Percentiles rank a stretch among this genome's conserved stretches.
Evolutionary conservation across 768 basidiomycete genomes (phyloP).

Genomic region (Paxillus rubicundulus): DNA sequence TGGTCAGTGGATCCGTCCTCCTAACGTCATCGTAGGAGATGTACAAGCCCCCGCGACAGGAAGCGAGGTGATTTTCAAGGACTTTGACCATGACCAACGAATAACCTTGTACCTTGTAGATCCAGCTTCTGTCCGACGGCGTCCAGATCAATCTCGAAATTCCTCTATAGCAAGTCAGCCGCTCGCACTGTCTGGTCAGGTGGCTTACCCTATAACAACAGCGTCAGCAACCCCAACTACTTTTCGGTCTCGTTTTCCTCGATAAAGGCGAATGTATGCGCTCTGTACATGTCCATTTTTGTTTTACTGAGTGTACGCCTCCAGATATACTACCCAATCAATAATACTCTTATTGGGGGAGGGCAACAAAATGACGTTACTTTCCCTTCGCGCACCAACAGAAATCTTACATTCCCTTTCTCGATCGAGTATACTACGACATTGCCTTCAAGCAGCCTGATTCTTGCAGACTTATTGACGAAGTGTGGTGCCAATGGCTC

Average conservation of each 20-base stretch:
- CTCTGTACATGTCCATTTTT: not conserved
- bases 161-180: slow-evolving; percentile 56
- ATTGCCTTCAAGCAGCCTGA: slow-evolving; percentile 47
- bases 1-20: slow-evolving; percentile 73
- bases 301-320: slow-evolving; percentile 4
- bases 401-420: slow-evolving; percentile 77
- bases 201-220: slow-evolving; percentile 29
- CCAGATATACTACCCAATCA: slow-evolving; percentile 75
- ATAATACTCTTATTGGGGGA: slow-evolving; percentile 63
- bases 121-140: slow-evolving; percentile 41
- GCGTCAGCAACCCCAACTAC: slow-evolving; percentile 81
- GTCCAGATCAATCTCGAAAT: slow-evolving; percentile 59
- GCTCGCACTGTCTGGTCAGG: not conserved
- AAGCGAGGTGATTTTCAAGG: slow-evolving; percentile 42
- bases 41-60: slow-evolving; percentile 39
- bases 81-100: not conserved
- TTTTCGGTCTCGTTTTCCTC: slow-evolving; percentile 65
- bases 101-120: slow-evolving; percentile 30
- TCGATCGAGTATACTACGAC: slow-evolving; percentile 56
- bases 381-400: slow-evolving; percentile 52
- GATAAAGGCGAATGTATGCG: slow-evolving; percentile 57
- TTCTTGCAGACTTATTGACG: slow-evolving; percentile 58
- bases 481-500: slow-evolving; percentile 59
- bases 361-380: slow-evolving; percentile 48
- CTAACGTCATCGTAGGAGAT: slow-evolving; percentile 56